Base-by-base conservation (phyloP, 179 eudicot genomes). In the Camellia oleifera region DNA sequence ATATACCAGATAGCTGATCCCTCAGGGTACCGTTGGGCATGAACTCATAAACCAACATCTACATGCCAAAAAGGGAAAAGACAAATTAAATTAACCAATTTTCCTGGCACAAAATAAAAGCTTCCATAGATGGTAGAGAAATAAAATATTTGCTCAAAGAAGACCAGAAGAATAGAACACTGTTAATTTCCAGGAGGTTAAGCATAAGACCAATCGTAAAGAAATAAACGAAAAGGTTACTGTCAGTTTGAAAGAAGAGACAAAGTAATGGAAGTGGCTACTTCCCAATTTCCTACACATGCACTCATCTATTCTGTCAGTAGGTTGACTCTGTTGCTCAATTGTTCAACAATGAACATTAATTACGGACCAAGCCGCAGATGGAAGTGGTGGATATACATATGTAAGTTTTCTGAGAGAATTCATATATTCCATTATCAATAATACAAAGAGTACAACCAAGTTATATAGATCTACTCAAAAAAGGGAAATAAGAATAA, bases 21-120 rank as follows among this genome's bases (percentile, higher is more conserved):
- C 93, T 84, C 76, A 91, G 77, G 53, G 92, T 88, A 42, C 94
- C 95, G 80, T 93, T 90, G 32, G 95, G 79, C 93, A 93, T 90
- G 85, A 86, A 93, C 78, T 93, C 95, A 80, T 93, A 93, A 81
- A 93, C 83, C 85, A 93, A 84, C 91, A 91, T 90, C 97, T 93
- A 86, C 83, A 86, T 64, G 66, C 56, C 80, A 77, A 61, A 80
- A 79, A 50, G 56, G 81, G 18, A 13, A 76, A n/a, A 4, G 32
- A 26, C 32, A 26, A 20, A 10, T 46, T 46, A 17, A 54, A 4
- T 44, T 15, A 23, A 26, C 60, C 58, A 74, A 72, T 54, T 48
- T 48, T 48, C 65, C 20, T n/a, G 3, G 15, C 56, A 15, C n/a
- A 42, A 48, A 3, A 62, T 40, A 70, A 32, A 69, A 61, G 61